Conservation (phyloP, 495 filamentous ascomycete species). For the Tuber aestivum region DNA sequence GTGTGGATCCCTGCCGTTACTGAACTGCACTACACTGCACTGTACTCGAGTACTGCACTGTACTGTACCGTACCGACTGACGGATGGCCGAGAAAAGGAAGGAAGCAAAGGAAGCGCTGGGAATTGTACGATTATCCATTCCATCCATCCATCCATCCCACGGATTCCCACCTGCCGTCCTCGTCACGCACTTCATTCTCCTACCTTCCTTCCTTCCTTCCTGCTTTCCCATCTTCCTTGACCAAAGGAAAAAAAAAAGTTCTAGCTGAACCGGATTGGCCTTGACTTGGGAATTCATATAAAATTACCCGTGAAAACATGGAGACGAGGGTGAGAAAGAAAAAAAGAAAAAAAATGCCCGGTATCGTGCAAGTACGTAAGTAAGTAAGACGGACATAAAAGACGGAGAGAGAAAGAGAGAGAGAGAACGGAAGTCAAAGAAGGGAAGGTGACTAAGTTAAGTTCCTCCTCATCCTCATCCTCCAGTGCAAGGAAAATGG, state of each 20-base stretch:
- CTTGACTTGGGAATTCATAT: too few species aligned
- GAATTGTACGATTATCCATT: too few species aligned
- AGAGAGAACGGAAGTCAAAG: not conserved
- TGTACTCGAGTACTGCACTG: too few species aligned
- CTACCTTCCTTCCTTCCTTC: not conserved
- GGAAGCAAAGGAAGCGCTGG: not conserved
- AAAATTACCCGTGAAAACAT: not conserved
- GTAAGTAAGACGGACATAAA: not conserved
- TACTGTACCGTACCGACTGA: not conserved
- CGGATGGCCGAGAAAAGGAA: not conserved
- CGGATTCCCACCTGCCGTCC: not conserved
- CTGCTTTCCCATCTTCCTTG: too few species aligned
- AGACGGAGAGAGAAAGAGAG: too few species aligned
- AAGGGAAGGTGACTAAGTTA: not conserved
- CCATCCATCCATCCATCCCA: too few species aligned
- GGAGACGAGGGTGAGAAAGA: not conserved
- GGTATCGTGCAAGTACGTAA: not conserved
- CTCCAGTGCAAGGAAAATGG: too few species aligned
- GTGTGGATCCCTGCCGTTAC: not conserved
- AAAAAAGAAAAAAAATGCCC: not conserved
- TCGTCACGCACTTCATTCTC: not conserved
- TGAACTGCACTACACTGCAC: not conserved
- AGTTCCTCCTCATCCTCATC: not conserved
- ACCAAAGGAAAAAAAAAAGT: too few species aligned
- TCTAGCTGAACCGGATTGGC: not conserved